These are phyloP conservation scores for Funneliformis caledonium DNA, from an alignment of 371 early-diverging fungal genomes.

Conservation along the genomic window DNA sequence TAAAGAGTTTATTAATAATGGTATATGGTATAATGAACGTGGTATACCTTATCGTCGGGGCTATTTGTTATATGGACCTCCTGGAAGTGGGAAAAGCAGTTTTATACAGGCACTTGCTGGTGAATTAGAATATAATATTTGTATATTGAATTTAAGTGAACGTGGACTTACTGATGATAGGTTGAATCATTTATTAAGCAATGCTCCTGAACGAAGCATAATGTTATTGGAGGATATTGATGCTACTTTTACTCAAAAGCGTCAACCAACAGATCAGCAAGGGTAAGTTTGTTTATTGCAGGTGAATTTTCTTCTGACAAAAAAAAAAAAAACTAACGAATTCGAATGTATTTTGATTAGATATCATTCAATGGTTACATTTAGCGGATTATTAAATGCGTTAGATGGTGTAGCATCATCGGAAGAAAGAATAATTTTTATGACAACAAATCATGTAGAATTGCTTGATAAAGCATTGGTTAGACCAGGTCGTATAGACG, in stretches of 20 bases:
- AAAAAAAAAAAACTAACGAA: neutral
- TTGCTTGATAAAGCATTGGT: slow-evolving; percentile 96
- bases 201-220: slow-evolving; percentile 94
- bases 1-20: slow-evolving; percentile 80
- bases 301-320: neutral
- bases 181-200: slow-evolving; percentile 89
- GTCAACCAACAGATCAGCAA: slow-evolving; percentile 48
- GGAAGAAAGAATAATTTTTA: slow-evolving; percentile 97
- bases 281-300: neutral
- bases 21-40: slow-evolving; percentile 94
- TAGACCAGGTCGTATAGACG: slow-evolving; percentile 98
- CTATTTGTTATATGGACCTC: slow-evolving; percentile 97
- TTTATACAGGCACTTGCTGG: slow-evolving; percentile 99
- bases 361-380: slow-evolving; percentile 95
- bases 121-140: slow-evolving; percentile 96
- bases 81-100: slow-evolving; percentile 98
- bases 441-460: slow-evolving; percentile 99
- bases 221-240: slow-evolving; percentile 99
- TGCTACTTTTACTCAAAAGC: slow-evolving; percentile 83
- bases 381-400: slow-evolving; percentile 98
- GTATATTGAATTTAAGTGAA: slow-evolving; percentile 93
- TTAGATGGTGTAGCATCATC: slow-evolving; percentile 99
- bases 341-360: slow-evolving; percentile 32
- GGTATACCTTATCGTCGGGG: slow-evolving; percentile 98
- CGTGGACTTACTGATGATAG: slow-evolving; percentile 96